Percentiles rank a stretch among this genome's conserved stretches.
Evolutionary conservation across 495 filamentous ascomycete genomes (phyloP).

Genomic region (Hypoxylon intermedium): DNA sequence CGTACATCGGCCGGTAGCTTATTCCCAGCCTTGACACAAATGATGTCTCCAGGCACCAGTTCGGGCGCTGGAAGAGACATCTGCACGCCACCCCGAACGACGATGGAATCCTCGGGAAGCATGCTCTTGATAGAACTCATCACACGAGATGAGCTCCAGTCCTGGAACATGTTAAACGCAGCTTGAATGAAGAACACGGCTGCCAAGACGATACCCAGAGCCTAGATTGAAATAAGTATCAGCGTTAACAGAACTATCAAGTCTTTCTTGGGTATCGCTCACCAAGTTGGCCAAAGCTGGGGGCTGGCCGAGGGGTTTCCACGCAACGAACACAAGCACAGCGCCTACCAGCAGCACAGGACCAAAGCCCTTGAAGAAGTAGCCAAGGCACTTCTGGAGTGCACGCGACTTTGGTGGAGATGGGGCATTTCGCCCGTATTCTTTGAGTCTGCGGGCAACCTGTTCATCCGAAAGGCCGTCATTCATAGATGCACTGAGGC

Average conservation of each 20-base stretch:
- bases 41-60: slow-evolving; percentile 71
- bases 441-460: slow-evolving; percentile 53
- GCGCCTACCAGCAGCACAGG: slow-evolving; percentile 66
- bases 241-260: not conserved
- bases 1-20: slow-evolving; percentile 74
- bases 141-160: slow-evolving; percentile 67
- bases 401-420: slow-evolving; percentile 64
- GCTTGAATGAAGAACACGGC: slow-evolving; percentile 73
- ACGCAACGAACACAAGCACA: slow-evolving; percentile 71
- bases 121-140: slow-evolving; percentile 71
- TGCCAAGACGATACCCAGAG: slow-evolving; percentile 68
- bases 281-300: slow-evolving; percentile 67
- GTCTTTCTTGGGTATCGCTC: not conserved
- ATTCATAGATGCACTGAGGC: slow-evolving; percentile 56
- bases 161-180: slow-evolving; percentile 70
- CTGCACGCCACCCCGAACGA: slow-evolving; percentile 64
- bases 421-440: slow-evolving; percentile 68
- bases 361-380: slow-evolving; percentile 77
- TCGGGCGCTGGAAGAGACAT: slow-evolving; percentile 59
- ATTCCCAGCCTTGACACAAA: slow-evolving; percentile 68
- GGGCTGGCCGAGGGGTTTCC: slow-evolving; percentile 73
- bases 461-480: slow-evolving; percentile 61
- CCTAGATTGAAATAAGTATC: slow-evolving; percentile 37
- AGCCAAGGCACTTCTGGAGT: slow-evolving; percentile 64
- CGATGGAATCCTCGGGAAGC: slow-evolving; percentile 70